Evolutionary conservation across 2,329 filamentous ascomycete genomes (phyloP).

Genomic region (Phialophora expanda): DNA sequence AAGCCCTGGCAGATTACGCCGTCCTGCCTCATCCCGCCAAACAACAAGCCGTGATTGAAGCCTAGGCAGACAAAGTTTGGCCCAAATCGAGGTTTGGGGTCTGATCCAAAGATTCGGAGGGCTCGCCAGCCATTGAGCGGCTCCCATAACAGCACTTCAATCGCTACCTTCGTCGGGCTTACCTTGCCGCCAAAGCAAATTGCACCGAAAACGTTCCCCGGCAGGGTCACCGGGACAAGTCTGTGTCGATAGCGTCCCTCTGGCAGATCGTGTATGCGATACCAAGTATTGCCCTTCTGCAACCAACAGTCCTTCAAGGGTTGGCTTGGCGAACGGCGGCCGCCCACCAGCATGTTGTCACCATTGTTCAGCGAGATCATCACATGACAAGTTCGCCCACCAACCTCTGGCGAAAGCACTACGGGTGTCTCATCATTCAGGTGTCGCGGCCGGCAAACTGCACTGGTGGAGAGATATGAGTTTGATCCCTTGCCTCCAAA

Average conservation of each 20-base stretch:
- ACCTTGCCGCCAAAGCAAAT: constrained; percentile 69
- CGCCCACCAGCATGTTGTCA: constrained; percentile 72
- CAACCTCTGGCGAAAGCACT: constrained; percentile 50
- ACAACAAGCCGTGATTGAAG: constrained; percentile 64
- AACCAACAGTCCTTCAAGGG: constrained; percentile 78
- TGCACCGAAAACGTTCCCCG: constrained; percentile 49
- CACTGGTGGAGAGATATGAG: constrained; percentile 56
- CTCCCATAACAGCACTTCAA: constrained; percentile 62
- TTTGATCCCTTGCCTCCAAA: constrained; percentile 54
- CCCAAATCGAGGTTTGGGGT: constrained; percentile 61
- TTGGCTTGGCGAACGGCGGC: constrained; percentile 73
- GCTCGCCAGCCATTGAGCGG: constrained; percentile 57
- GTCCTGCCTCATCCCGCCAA: constrained; percentile 72
- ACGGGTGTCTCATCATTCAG: constrained; percentile 43
- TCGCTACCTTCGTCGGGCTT: constrained; percentile 54
- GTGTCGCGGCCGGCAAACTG: constrained; percentile 36
- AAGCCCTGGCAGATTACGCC: constrained; percentile 67
- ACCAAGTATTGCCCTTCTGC: constrained; percentile 67
- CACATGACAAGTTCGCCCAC: constrained; percentile 72
- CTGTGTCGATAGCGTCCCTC: constrained; percentile 75
- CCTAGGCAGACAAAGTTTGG: constrained; percentile 53
- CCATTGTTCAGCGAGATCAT: constrained; percentile 67
- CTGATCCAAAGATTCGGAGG: constrained; percentile 44
- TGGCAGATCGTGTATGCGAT: constrained; percentile 67
- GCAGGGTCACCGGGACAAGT: constrained; percentile 55